These are phyloP conservation scores for Mortierella sp. DNA, from an alignment of 371 early-diverging fungal species.

Conservation along the genomic window DNA sequence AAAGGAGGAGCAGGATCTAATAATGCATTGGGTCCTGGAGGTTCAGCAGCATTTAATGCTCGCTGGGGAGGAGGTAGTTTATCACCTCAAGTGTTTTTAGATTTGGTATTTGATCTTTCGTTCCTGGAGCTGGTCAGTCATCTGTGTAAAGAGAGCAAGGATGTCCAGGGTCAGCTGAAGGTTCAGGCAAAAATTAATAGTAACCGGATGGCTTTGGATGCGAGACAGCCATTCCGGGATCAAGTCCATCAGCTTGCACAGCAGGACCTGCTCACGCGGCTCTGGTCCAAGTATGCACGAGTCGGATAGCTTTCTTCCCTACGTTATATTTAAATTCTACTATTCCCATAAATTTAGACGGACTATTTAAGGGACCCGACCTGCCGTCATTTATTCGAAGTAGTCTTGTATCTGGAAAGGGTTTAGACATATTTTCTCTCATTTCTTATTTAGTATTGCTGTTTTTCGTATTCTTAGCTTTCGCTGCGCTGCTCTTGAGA, in stretches of 20 bases:
- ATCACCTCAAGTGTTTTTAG: constrained; percentile 27
- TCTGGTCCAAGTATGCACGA: constrained; percentile 46
- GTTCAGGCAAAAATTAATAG: constrained; percentile 34
- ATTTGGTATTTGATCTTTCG: constrained; percentile 33
- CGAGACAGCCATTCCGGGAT: constrained; percentile 32
- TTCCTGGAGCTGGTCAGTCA: constrained; percentile 39
- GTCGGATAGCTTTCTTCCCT: constrained; percentile 1
- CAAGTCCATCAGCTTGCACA: constrained; percentile 30
- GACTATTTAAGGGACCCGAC: no score
- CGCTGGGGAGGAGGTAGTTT: constrained; percentile 2
- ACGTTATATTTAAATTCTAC: background rate
- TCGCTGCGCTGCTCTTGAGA: no score
- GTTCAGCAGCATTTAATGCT: background rate
- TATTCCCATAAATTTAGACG: background rate
- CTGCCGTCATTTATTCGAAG: no score
- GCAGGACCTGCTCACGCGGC: constrained; percentile 34
- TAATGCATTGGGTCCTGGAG: background rate
- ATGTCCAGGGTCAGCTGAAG: constrained; percentile 14
- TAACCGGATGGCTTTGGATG: constrained; percentile 50
- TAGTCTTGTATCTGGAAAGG: no score
- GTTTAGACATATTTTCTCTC: no score
- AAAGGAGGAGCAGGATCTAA: background rate
- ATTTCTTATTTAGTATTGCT: no score
- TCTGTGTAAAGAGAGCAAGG: constrained; percentile 34
- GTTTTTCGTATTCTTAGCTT: no score